Conservation (phyloP, 2,329 filamentous ascomycete species). For the Cercospora sesami region DNA sequence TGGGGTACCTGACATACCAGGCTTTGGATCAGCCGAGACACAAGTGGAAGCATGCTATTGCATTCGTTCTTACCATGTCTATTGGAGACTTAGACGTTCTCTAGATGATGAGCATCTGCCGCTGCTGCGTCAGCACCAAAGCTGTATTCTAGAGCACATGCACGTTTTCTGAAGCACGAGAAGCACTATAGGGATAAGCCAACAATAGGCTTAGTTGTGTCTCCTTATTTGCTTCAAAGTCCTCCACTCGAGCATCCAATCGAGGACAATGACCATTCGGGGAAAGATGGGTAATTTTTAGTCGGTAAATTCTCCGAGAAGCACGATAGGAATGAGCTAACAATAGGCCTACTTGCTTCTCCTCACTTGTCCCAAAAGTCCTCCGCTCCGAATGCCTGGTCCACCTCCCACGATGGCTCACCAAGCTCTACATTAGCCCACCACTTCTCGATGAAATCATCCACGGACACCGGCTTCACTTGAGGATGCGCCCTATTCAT, state of each 20-base stretch:
- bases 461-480: slow-evolving; percentile 30
- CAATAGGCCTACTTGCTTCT: too few relatives aligned
- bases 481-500: slow-evolving; percentile 33
- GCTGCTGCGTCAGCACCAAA: not conserved
- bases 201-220: too few relatives aligned
- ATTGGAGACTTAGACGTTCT: not conserved
- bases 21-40: not conserved
- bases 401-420: slow-evolving; percentile 29
- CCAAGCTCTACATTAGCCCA: slow-evolving; percentile 34
- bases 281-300: not conserved
- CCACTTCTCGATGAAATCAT: slow-evolving; percentile 36
- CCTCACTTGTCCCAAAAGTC: slow-evolving; percentile 5
- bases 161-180: not conserved
- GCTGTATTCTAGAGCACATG: not conserved
- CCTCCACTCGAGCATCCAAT: not conserved
- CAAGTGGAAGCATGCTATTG: not conserved
- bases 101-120: not conserved
- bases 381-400: slow-evolving; percentile 19
- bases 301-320: not conserved
- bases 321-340: not conserved
- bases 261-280: not conserved
- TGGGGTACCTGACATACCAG: not conserved
- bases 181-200: too few relatives aligned
- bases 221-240: too few relatives aligned
- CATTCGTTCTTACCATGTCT: not conserved